Base-by-base conservation (phyloP, 176 grass and related monocot genomes). In the Oryza glaberrima region DNA sequence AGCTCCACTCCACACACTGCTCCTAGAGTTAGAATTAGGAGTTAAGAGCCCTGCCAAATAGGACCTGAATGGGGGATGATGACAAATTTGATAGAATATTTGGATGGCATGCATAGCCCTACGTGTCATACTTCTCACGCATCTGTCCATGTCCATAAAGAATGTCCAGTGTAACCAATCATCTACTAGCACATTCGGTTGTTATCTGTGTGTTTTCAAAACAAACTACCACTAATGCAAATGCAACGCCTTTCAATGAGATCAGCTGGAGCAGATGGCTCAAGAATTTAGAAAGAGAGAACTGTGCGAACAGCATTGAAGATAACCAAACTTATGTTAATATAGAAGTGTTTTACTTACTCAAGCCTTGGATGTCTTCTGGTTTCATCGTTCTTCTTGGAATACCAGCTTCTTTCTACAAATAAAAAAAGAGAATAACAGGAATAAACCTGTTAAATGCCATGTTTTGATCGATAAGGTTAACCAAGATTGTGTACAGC, bases 381-480 rank as follows among this genome's bases (percentile, higher is more conserved):
- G 91, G 88, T 89, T 96, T 99, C 74, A 92, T 90, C 14, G 67
- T 56, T 87, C 91, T 99, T 86, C 90, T 92, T 38, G 96, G 91
- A 88, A 99, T 90, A 67, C 93, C 90, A 10, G 93, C 96, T 69
- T 99, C 96, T 89, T 99, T 99, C 96, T 99, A 63, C 8, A 58
- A 84, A 44, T 11, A 44, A 11, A 58, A 84, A 75, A 92, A 88
- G 67, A 94, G 86, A 90, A 20, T 7, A 58, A 67, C 49, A 86
- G 26, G 77, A 83, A 83, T n/a, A 38, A 19, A 25, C n/a, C 38
- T 76, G 3, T 64, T 67, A 46, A 71, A 86, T 35, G 81, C 17
- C 26, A 26, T 70, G 10, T 86, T 44, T 28, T 38, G 15, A 56
- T 16, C 2, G 1, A 77, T 17, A 26, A 14, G 19, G 84, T 63